These are phyloP conservation scores for Parietichytrium sp. DNA, from an alignment of 108 stramenopile species.

Conservation along the genomic window DNA sequence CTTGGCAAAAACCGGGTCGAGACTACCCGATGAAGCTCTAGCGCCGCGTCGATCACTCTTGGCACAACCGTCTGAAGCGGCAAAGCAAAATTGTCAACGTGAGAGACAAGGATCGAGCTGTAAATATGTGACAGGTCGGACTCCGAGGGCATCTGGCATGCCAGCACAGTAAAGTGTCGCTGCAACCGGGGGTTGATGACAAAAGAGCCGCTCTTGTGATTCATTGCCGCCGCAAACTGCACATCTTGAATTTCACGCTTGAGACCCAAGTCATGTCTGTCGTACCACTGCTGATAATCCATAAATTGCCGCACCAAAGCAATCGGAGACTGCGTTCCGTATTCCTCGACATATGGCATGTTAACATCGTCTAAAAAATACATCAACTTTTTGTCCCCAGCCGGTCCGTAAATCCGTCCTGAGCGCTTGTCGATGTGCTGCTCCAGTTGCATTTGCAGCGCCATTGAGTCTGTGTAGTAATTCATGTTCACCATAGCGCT, in stretches of 20 bases:
- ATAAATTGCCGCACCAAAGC: slow-evolving; percentile 49
- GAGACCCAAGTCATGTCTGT: slow-evolving; percentile 48
- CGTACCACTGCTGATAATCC: slow-evolving; percentile 52
- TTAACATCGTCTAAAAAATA: slow-evolving; percentile 58
- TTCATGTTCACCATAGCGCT: slow-evolving; percentile 56
- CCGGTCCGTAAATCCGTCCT: slow-evolving; percentile 56
- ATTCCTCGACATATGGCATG: slow-evolving; percentile 55
- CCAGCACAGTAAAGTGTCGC: slow-evolving; percentile 52
- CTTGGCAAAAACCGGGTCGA: slow-evolving; percentile 45
- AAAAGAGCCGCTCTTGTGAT: slow-evolving; percentile 51
- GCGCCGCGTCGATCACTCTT: slow-evolving; percentile 42
- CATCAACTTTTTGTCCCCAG: slow-evolving; percentile 33
- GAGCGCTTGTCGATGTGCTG: slow-evolving; percentile 53
- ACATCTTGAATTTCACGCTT: slow-evolving; percentile 46
- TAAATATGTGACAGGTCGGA: slow-evolving; percentile 47
- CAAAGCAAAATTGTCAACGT: slow-evolving; percentile 40
- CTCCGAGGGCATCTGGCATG: slow-evolving; percentile 42
- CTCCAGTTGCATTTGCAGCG: slow-evolving; percentile 55
- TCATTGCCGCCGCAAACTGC: slow-evolving; percentile 51
- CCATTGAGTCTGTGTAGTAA: slow-evolving; percentile 53
- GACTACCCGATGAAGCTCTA: slow-evolving; percentile 44
- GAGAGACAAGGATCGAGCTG: slow-evolving; percentile 43
- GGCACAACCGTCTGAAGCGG: slow-evolving; percentile 28
- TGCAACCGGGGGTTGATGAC: slow-evolving; percentile 48
- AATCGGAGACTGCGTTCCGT: slow-evolving; percentile 59